Percentiles rank a stretch among this genome's conserved stretches.
Conservation (phyloP, 805 yeast genomes). For the Candida nemodendra region DNA sequence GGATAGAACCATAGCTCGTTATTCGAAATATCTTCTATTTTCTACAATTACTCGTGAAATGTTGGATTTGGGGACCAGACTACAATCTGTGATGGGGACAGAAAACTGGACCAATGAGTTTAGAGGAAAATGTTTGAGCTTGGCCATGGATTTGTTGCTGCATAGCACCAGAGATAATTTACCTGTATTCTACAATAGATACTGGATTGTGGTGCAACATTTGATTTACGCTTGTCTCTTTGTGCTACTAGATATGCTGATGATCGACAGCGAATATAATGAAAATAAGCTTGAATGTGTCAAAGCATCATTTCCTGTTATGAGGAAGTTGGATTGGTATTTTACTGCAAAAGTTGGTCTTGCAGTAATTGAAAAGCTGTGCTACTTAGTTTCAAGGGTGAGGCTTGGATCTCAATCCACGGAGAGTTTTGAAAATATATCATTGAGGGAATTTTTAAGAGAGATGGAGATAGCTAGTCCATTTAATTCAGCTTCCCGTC, state of each 20-base stretch:
- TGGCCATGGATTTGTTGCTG: slow-evolving; percentile 18
- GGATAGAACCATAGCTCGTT: slow-evolving; percentile 15
- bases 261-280: slow-evolving; percentile 24
- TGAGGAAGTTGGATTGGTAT: slow-evolving; percentile 18
- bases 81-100: slow-evolving; percentile 20
- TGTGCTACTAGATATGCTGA: slow-evolving; percentile 25
- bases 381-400: slow-evolving; percentile 21
- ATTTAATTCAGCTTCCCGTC: slow-evolving; percentile 2
- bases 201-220: slow-evolving; percentile 30
- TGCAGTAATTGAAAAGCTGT: slow-evolving; percentile 27
- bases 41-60: slow-evolving; percentile 26
- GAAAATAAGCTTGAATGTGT: slow-evolving; percentile 17
- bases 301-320: slow-evolving; percentile 18
- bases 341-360: slow-evolving; percentile 27
- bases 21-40: slow-evolving; percentile 20
- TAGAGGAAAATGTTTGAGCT: slow-evolving; percentile 18
- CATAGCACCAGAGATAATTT: slow-evolving; percentile 19
- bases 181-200: slow-evolving; percentile 22
- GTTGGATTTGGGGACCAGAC: slow-evolving; percentile 22
- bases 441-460: slow-evolving; percentile 17
- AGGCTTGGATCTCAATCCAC: slow-evolving; percentile 10
- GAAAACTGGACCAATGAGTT: slow-evolving; percentile 20
- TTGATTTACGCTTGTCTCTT: slow-evolving; percentile 27
- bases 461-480: slow-evolving; percentile 21
- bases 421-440: slow-evolving; percentile 19